Conservation (phyloP, 805 yeast genomes). For the Pichia paraexigua region DNA sequence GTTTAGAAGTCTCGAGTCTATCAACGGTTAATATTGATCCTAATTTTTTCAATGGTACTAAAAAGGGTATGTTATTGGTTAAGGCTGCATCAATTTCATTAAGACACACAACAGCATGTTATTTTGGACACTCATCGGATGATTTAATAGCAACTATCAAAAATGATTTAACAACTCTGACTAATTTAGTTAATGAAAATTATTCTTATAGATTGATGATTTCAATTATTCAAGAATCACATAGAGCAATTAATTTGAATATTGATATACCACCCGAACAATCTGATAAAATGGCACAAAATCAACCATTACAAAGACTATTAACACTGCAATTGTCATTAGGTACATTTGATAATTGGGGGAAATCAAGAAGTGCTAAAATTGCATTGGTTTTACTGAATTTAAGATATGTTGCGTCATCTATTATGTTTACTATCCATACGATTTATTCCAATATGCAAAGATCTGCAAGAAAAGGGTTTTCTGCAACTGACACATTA, state of each 20-base stretch:
- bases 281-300: slow-evolving; percentile 64
- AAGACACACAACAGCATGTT: slow-evolving; percentile 64
- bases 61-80: slow-evolving; percentile 29
- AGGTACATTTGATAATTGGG: slow-evolving; percentile 41
- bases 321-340: slow-evolving; percentile 60
- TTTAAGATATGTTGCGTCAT: slow-evolving; percentile 62
- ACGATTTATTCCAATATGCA: slow-evolving; percentile 58
- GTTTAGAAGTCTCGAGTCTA: slow-evolving; percentile 19
- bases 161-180: slow-evolving; percentile 32
- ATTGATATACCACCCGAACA: slow-evolving; percentile 66
- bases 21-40: slow-evolving; percentile 12
- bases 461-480: slow-evolving; percentile 47
- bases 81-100: slow-evolving; percentile 56
- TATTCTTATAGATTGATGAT: slow-evolving; percentile 30
- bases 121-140: slow-evolving; percentile 57
- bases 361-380: slow-evolving; percentile 32
- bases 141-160: slow-evolving; percentile 57
- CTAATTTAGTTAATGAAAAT: slow-evolving; percentile 16
- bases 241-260: slow-evolving; percentile 65
- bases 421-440: slow-evolving; percentile 54
- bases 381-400: slow-evolving; percentile 61
- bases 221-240: slow-evolving; percentile 55
- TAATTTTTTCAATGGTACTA: slow-evolving; percentile 10
- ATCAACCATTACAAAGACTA: slow-evolving; percentile 70
- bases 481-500: slow-evolving; percentile 38